phyloP scores from a whole-genome alignment of 2,329 filamentous ascomycete genomes.

The Fusarium aywerte region DNA sequence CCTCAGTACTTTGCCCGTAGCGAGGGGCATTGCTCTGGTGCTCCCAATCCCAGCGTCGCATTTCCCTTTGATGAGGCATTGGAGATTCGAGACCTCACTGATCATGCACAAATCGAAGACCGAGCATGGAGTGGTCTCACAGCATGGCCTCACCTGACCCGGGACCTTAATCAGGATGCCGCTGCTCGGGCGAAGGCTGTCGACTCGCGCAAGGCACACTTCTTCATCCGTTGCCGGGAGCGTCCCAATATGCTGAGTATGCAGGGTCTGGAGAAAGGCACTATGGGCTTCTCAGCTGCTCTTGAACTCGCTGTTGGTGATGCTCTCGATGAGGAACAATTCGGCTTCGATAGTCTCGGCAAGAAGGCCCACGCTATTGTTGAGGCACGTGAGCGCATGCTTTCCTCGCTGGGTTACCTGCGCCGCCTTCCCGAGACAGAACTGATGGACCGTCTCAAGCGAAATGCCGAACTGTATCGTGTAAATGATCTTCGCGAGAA shows the following conservation, averaged over 20 bases:
- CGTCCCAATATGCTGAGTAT: conserved; percentile 78
- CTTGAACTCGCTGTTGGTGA: conserved; percentile 74
- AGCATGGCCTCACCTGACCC: conserved; percentile 70
- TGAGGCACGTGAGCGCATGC: conserved; percentile 67
- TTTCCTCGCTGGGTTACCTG: conserved; percentile 64
- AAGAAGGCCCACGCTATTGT: conserved; percentile 65
- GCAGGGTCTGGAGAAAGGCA: conserved; percentile 76
- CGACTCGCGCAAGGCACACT: conserved; percentile 64
- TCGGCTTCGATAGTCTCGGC: conserved; percentile 66
- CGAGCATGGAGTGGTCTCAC: conserved; percentile 71
- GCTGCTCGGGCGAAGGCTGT: conserved; percentile 56
- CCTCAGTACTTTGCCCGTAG: conserved; percentile 75
- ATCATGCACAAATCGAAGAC: conserved; percentile 72
- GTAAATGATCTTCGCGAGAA: conserved; percentile 62
- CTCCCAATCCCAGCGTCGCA: conserved; percentile 70
- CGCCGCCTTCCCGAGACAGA: conserved; percentile 66
- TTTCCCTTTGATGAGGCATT: conserved; percentile 75
- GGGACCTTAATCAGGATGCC: conserved; percentile 59
- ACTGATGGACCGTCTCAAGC: conserved; percentile 68
- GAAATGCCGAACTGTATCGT: conserved; percentile 66
- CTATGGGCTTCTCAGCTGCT: conserved; percentile 74
- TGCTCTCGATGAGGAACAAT: conserved; percentile 70
- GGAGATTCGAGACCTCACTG: conserved; percentile 70
- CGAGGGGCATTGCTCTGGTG: conserved; percentile 68
- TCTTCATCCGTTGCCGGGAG: conserved; percentile 68